Evolutionary conservation across 331 rosid species (phyloP).

Genomic region (Quercus phellos): DNA sequence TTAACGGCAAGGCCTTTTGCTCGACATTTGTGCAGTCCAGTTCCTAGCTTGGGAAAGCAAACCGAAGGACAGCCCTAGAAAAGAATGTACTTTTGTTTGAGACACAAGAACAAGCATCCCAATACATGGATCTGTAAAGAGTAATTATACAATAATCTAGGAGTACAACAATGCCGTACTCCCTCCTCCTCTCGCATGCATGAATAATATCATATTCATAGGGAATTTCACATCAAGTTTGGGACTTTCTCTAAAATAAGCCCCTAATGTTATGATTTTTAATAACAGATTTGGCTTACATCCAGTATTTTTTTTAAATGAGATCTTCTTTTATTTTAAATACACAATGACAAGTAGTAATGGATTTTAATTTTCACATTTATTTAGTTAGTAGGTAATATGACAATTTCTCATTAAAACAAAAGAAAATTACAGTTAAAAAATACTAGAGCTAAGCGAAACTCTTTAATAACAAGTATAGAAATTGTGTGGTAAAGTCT

Average conservation of each 20-base stretch:
- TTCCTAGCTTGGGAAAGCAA: constrained; percentile 48
- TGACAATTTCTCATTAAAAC: accelerated
- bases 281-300: accelerated
- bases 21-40: constrained; percentile 42
- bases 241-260: not conserved
- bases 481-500: not conserved
- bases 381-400: accelerated
- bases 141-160: too few relatives aligned
- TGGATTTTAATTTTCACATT: accelerated
- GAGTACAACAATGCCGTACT: too few relatives aligned
- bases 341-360: accelerated
- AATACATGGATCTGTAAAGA: too few relatives aligned
- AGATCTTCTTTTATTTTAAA: too few relatives aligned
- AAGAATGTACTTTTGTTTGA: not conserved
- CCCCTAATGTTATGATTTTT: not conserved
- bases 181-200: not conserved
- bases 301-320: too few relatives aligned
- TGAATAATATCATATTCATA: not conserved
- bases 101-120: not conserved
- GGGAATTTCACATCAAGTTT: not conserved
- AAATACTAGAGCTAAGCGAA: too few relatives aligned
- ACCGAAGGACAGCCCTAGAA: constrained; percentile 53
- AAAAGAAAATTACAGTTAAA: too few relatives aligned
- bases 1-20: constrained; percentile 51
- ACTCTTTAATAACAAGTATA: not conserved